A percentile compares a stretch with the other conserved stretches of the same genome.
Conservation (phyloP, 495 filamentous ascomycete genomes). For the Halenospora varia region DNA sequence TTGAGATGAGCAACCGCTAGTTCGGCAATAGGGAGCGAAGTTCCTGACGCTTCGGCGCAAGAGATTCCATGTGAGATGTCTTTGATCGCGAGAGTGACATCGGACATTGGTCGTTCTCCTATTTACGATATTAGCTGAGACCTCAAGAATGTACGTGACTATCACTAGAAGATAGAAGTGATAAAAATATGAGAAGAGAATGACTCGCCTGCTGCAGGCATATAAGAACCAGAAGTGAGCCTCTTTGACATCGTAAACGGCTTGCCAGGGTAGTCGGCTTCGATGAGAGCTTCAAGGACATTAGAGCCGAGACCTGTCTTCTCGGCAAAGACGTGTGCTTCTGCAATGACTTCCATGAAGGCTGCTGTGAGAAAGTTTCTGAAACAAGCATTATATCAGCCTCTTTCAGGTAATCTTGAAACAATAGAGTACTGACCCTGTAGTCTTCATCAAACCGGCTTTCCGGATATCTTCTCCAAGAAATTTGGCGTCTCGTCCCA, state of each 20-base stretch:
- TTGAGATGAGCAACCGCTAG: not conserved
- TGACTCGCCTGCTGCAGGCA: not conserved
- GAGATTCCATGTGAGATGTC: not conserved
- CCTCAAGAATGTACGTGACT: not conserved
- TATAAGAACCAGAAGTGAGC: not conserved
- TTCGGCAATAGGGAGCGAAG: not conserved
- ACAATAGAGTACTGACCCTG: constrained; percentile 2
- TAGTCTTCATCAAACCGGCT: constrained; percentile 4
- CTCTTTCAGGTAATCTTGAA: not conserved
- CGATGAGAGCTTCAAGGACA: constrained; percentile 46
- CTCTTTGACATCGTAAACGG: not conserved
- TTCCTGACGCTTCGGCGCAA: not conserved
- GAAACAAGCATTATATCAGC: not conserved
- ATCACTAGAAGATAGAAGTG: not conserved
- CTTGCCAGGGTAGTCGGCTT: not conserved
- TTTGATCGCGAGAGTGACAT: not conserved
- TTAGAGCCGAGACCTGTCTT: constrained; percentile 47
- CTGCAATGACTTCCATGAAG: constrained; percentile 41
- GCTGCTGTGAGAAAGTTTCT: not conserved
- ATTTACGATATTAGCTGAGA: too few species aligned
- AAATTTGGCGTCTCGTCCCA: constrained; percentile 31
- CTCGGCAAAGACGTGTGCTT: constrained; percentile 52
- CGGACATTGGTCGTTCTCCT: not conserved
- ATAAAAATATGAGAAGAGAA: not conserved
- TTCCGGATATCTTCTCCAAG: constrained; percentile 26